Evolutionary conservation across 139 green algal genomes (phyloP).

Genomic region (Micractinium conductrix): DNA sequence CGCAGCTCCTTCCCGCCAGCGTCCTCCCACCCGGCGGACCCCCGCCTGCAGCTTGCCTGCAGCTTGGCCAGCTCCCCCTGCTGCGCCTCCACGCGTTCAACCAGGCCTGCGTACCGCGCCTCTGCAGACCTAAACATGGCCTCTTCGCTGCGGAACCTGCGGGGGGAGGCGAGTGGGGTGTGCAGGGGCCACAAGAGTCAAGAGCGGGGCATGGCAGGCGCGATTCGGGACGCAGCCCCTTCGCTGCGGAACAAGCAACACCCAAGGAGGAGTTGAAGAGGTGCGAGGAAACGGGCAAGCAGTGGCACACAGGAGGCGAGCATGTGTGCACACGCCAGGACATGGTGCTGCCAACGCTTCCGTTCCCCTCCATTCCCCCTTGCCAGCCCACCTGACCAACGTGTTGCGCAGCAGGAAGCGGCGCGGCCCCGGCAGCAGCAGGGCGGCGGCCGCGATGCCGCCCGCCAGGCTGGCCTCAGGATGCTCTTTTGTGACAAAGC

Average conservation of each 20-base stretch:
- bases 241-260: no score
- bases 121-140: constrained; percentile 32
- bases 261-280: no score
- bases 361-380: neutral
- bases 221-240: no score
- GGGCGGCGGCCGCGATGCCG: neutral
- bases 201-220: no score
- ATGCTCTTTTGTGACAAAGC: constrained; percentile 31
- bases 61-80: constrained; percentile 43
- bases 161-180: neutral
- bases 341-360: neutral
- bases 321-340: neutral
- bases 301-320: neutral
- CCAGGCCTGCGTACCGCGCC: neutral
- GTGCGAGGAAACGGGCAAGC: no score
- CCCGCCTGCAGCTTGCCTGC: neutral
- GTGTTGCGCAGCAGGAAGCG: constrained; percentile 42
- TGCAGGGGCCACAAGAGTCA: no score
- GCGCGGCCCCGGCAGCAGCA: constrained; percentile 42
- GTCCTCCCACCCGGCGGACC: neutral
- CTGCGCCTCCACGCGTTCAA: constrained; percentile 30
- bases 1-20: neutral
- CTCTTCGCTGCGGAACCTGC: constrained; percentile 31
- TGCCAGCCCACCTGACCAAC: neutral
- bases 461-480: constrained; percentile 1